Percentiles rank a stretch among this genome's conserved stretches.
Evolutionary conservation across 306 rosid species (phyloP).

Genomic region (Vachellia collinsii): DNA sequence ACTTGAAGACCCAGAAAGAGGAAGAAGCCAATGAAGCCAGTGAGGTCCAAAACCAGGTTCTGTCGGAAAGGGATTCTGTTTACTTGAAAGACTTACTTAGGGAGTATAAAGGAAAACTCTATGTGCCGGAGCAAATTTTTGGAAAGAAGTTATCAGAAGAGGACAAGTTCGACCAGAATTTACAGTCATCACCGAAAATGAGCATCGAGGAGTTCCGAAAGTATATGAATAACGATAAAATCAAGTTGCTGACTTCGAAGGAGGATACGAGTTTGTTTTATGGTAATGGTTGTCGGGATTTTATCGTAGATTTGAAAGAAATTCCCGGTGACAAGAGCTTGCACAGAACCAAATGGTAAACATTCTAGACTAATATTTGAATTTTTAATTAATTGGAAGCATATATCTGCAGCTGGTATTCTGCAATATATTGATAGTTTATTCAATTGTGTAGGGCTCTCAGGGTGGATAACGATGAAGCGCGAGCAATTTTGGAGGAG

Average conservation of each 20-base stretch:
- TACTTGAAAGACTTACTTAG: slow-evolving; percentile 80
- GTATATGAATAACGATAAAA: slow-evolving; percentile 64
- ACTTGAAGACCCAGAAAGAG: slow-evolving; percentile 41
- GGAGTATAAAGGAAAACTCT: slow-evolving; percentile 88
- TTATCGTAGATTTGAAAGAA: slow-evolving; percentile 78
- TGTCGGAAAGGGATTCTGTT: slow-evolving; percentile 55
- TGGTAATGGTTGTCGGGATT: slow-evolving; percentile 50
- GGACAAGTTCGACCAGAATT: slow-evolving; percentile 61
- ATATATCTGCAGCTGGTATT: slow-evolving; percentile 25
- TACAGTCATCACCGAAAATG: slow-evolving; percentile 70
- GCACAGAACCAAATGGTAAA: slow-evolving; percentile 89
- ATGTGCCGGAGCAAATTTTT: slow-evolving; percentile 93
- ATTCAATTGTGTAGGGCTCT: slow-evolving; percentile 61
- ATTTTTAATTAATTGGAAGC: background rate
- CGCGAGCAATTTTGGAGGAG: slow-evolving; percentile 65
- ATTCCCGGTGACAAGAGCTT: slow-evolving; percentile 85
- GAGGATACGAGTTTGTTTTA: slow-evolving; percentile 43
- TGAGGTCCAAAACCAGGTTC: slow-evolving; percentile 45
- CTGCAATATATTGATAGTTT: slow-evolving; percentile 26
- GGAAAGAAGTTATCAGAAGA: slow-evolving; percentile 67
- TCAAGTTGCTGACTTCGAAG: slow-evolving; percentile 70
- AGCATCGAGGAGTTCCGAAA: slow-evolving; percentile 69
- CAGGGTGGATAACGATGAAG: slow-evolving; percentile 58
- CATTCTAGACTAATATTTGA: slow-evolving; percentile 29
- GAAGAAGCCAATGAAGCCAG: slow-evolving; percentile 37